Evolutionary conservation across 306 rosid species (phyloP).

Genomic region (Malus sylvestris): DNA sequence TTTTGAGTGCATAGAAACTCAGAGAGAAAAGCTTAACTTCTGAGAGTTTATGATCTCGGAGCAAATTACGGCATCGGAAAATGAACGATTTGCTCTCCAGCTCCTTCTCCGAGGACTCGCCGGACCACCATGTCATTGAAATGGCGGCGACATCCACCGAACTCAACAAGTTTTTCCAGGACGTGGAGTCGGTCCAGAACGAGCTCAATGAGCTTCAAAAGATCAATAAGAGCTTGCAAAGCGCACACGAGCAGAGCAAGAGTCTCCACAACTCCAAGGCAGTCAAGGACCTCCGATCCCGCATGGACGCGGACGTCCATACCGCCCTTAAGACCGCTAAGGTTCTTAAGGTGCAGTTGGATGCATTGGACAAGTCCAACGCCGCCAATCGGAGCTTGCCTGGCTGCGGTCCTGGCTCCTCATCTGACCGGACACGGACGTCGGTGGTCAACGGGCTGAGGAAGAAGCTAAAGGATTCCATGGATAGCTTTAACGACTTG

Average conservation of each 20-base stretch:
- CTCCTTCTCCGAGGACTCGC: constrained; percentile 54
- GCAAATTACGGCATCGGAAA: not conserved
- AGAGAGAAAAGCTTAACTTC: not conserved
- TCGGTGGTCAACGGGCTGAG: constrained; percentile 77
- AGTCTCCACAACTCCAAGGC: constrained; percentile 69
- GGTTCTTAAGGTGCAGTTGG: constrained; percentile 62
- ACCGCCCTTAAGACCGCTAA: constrained; percentile 74
- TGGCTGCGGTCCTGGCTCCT: constrained; percentile 86
- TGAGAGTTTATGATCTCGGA: not conserved
- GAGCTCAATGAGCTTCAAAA: constrained; percentile 64
- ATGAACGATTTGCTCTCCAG: constrained; percentile 81
- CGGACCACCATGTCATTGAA: constrained; percentile 70
- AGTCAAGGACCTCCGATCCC: constrained; percentile 67
- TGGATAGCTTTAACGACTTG: constrained; percentile 61
- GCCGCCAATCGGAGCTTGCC: constrained; percentile 64
- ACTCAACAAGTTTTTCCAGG: constrained; percentile 76
- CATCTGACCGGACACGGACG: constrained; percentile 75
- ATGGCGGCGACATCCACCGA: constrained; percentile 35
- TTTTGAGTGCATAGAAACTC: not conserved
- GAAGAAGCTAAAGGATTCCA: constrained; percentile 81
- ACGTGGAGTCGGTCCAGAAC: constrained; percentile 66
- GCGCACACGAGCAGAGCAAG: constrained; percentile 65
- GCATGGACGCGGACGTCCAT: constrained; percentile 75
- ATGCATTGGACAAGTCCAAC: constrained; percentile 74
- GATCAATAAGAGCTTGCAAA: constrained; percentile 31